phyloP scores from a whole-genome alignment of 495 filamentous ascomycete species.

The Aspergillus coremiiformis region DNA sequence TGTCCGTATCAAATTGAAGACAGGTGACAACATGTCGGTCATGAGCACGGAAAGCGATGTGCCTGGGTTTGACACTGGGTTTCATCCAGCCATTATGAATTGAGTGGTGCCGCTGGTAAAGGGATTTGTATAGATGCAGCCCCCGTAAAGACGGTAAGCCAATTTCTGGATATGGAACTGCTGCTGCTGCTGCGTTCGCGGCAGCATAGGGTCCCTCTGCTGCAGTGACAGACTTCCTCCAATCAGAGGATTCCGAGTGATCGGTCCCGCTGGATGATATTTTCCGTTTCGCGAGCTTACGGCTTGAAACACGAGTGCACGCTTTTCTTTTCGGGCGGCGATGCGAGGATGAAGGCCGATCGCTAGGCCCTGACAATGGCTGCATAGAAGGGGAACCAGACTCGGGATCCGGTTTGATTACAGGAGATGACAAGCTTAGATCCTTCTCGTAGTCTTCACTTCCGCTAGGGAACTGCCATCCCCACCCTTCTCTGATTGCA shows the following conservation, averaged over 20 bases:
- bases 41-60: constrained; percentile 93
- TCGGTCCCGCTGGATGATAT: constrained; percentile 39
- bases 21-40: constrained; percentile 96
- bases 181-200: constrained; percentile 70
- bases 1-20: constrained; percentile 94
- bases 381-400: constrained; percentile 20
- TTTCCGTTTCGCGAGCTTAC: constrained; percentile 51
- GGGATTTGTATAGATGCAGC: constrained; percentile 90
- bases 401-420: constrained; percentile 42
- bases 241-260: constrained; percentile 31
- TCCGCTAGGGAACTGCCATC: constrained; percentile 87
- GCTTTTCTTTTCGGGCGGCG: constrained; percentile 50
- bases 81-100: constrained; percentile 89
- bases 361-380: constrained; percentile 23
- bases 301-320: constrained; percentile 34
- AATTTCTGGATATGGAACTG: constrained; percentile 72
- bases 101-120: constrained; percentile 85
- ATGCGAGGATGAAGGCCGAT: constrained; percentile 21
- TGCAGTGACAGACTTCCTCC: constrained; percentile 35
- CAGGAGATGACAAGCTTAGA: constrained; percentile 45
- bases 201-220: constrained; percentile 79
- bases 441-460: constrained; percentile 72
- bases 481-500: constrained; percentile 92
- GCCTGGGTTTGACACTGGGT: constrained; percentile 74
- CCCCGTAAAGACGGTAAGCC: constrained; percentile 71